A percentile compares a stretch with the other conserved stretches of the same genome.
These are phyloP conservation scores for Coffea humblotiana DNA, from an alignment of 305 asterid species.

Conservation along the genomic window DNA sequence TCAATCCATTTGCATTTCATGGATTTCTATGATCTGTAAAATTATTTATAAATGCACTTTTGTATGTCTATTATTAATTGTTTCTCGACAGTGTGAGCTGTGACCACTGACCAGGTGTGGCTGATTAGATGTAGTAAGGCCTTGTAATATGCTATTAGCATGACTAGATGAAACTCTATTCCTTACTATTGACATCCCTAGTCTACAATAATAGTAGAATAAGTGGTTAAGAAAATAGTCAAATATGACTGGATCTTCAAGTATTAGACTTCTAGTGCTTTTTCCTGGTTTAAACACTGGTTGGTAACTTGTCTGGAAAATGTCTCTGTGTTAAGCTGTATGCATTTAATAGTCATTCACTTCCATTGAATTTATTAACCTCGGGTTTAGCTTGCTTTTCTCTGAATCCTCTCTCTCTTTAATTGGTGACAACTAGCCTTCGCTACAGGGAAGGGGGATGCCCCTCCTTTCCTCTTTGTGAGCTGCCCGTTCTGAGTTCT, in stretches of 20 bases:
- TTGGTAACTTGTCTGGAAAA: not conserved
- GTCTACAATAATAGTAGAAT: not conserved
- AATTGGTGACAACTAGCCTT: not conserved
- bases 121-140: not conserved
- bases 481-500: not conserved
- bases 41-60: not conserved
- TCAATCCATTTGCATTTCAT: not conserved
- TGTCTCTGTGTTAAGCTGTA: not conserved
- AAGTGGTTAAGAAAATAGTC: not conserved
- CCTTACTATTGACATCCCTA: not conserved
- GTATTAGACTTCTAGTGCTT: not conserved
- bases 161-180: not conserved
- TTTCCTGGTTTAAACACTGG: not conserved
- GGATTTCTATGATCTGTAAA: not conserved
- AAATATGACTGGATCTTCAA: not conserved
- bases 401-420: not conserved
- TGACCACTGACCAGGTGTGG: not conserved
- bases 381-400: not conserved
- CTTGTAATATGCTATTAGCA: not conserved
- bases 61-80: not conserved
- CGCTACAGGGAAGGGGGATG: not conserved
- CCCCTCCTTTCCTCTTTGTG: not conserved
- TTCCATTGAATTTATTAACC: not conserved
- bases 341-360: not conserved
- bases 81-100: not conserved